phyloP scores from a whole-genome alignment of 495 filamentous ascomycete species.

The Hapsidospora chrysogenum region DNA sequence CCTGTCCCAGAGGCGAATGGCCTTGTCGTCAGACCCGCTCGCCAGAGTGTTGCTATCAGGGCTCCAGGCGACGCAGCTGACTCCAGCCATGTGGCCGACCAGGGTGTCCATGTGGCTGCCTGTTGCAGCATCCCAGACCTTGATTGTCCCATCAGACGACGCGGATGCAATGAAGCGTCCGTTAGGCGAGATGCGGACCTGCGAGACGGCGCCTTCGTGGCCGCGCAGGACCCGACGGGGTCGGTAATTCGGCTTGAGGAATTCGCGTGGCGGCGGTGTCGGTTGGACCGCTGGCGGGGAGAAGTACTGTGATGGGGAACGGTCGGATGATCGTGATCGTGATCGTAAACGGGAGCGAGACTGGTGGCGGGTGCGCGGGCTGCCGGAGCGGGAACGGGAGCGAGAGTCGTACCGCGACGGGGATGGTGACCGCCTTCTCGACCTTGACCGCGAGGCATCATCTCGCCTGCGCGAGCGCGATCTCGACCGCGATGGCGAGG shows the following conservation, averaged over 20 bases:
- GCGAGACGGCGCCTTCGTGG: constrained; percentile 64
- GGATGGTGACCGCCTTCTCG: background rate
- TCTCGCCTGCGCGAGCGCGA: background rate
- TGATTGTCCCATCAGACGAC: constrained; percentile 75
- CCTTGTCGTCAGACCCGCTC: constrained; percentile 89
- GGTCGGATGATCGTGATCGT: constrained; percentile 5
- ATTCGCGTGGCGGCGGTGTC: constrained; percentile 7
- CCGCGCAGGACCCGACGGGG: constrained; percentile 37
- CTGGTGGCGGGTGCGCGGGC: constrained; percentile 24
- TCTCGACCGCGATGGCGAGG: too few relatives aligned
- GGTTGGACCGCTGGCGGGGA: constrained; percentile 7
- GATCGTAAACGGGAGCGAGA: constrained; percentile 11
- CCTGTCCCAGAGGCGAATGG: constrained; percentile 83
- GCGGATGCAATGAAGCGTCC: constrained; percentile 78
- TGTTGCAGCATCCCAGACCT: constrained; percentile 72
- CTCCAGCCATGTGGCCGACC: constrained; percentile 84
- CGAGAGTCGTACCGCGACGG: constrained; percentile 6
- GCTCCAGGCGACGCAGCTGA: constrained; percentile 80
- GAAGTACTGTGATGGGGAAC: constrained; percentile 4
- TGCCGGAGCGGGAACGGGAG: constrained; percentile 24
- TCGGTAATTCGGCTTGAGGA: constrained; percentile 18
- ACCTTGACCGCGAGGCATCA: background rate
- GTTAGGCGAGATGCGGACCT: constrained; percentile 81
- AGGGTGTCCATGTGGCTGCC: constrained; percentile 70
- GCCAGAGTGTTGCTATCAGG: constrained; percentile 76